phyloP scores from a whole-genome alignment of 768 basidiomycete species.

The Serendipita sp. region DNA sequence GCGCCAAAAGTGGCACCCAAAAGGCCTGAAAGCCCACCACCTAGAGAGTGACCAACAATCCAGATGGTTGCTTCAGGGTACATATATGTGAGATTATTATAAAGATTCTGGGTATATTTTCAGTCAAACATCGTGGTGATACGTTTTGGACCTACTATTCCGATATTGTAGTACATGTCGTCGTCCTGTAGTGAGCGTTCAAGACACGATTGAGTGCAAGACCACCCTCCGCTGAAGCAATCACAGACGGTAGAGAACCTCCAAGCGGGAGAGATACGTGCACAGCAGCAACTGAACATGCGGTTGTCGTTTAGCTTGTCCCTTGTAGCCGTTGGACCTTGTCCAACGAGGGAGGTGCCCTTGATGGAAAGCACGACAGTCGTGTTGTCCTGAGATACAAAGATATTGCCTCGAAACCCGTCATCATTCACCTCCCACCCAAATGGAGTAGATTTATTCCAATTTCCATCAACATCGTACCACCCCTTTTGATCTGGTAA shows the following conservation, averaged over 20 bases:
- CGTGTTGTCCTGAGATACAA: constrained; percentile 58
- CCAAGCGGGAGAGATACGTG: constrained; percentile 79
- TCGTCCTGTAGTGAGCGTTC: constrained; percentile 73
- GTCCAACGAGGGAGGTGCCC: constrained; percentile 53
- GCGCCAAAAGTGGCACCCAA: constrained; percentile 50
- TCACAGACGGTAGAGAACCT: constrained; percentile 71
- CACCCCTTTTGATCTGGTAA: constrained; percentile 50
- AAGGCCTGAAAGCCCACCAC: constrained; percentile 47
- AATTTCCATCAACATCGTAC: constrained; percentile 64
- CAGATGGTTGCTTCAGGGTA: constrained; percentile 47
- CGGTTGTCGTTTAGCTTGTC: constrained; percentile 91
- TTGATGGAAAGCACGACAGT: constrained; percentile 84
- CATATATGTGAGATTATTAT: constrained; percentile 38
- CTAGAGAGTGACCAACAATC: constrained; percentile 50
- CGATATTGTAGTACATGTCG: constrained; percentile 82
- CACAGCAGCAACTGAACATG: constrained; percentile 88
- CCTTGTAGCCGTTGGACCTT: constrained; percentile 72
- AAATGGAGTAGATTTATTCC: constrained; percentile 59
- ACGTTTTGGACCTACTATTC: constrained; percentile 41
- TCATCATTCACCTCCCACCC: constrained; percentile 51
- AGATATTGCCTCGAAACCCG: constrained; percentile 85
- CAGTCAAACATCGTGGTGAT: background rate
- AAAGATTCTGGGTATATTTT: constrained; percentile 27
- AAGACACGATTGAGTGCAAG: constrained; percentile 70
- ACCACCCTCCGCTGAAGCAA: constrained; percentile 56